A percentile compares a stretch with the other conserved stretches of the same genome.
These are phyloP conservation scores for Galeopsis tetrahit DNA, from an alignment of 257 asterid species.

Conservation along the genomic window DNA sequence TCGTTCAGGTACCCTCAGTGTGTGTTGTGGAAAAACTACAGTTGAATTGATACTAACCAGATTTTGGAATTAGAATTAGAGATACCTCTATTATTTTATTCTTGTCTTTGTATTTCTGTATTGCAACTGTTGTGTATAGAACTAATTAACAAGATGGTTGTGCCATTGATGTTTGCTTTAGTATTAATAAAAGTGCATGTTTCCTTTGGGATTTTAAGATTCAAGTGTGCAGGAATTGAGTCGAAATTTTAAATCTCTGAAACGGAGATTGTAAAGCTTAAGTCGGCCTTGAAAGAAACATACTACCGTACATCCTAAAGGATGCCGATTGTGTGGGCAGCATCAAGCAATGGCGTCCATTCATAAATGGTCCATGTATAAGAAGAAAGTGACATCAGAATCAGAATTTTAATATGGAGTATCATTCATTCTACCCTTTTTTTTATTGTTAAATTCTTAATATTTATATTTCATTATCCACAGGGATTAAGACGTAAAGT, in stretches of 20 bases:
- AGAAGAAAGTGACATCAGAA: neutral
- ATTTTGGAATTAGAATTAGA: neutral
- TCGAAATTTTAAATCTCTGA: no score
- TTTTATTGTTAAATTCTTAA: no score
- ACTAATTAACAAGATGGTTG: neutral
- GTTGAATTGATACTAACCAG: neutral
- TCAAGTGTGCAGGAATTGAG: no score
- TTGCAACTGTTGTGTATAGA: neutral
- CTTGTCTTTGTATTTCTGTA: neutral
- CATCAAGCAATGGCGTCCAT: constrained; percentile 1
- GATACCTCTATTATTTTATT: neutral
- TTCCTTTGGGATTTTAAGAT: no score
- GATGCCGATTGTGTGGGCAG: neutral
- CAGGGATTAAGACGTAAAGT: no score
- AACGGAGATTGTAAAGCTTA: no score
- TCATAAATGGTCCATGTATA: neutral
- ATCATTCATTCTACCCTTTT: no score
- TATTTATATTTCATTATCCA: no score
- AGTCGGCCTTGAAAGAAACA: no score
- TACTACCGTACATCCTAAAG: no score
- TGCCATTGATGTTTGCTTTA: neutral
- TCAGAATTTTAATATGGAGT: no score
- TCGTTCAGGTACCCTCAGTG: neutral
- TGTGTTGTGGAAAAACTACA: neutral
- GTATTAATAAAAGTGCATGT: no score